Evolutionary conservation across 345 rosid species (phyloP).

Genomic region (Anacardium occidentale): DNA sequence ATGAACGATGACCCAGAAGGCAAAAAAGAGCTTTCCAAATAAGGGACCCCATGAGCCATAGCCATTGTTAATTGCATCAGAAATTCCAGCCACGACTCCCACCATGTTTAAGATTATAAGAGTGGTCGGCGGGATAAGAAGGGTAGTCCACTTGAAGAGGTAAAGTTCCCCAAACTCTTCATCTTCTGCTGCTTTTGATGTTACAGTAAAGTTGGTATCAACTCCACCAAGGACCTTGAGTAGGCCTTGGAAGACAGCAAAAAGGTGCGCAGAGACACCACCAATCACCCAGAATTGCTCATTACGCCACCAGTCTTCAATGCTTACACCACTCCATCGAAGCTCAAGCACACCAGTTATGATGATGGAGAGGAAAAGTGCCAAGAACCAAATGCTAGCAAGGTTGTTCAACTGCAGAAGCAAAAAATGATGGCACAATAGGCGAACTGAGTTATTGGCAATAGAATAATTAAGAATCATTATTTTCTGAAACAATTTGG

Average conservation of each 20-base stretch:
- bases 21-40: slow-evolving; percentile 86
- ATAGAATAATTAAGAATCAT: no score
- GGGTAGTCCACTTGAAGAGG: slow-evolving; percentile 97
- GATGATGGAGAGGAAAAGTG: slow-evolving; percentile 83
- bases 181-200: slow-evolving; percentile 77
- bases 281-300: slow-evolving; percentile 99
- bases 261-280: slow-evolving; percentile 94
- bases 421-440: neutral
- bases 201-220: slow-evolving; percentile 94
- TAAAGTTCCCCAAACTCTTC: slow-evolving; percentile 88
- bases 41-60: slow-evolving; percentile 91
- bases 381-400: slow-evolving; percentile 87
- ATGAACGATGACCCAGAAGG: slow-evolving; percentile 94
- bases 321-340: slow-evolving; percentile 89
- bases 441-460: neutral
- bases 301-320: slow-evolving; percentile 89
- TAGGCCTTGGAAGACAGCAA: slow-evolving; percentile 93
- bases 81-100: slow-evolving; percentile 86
- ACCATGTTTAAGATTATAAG: slow-evolving; percentile 90
- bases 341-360: slow-evolving; percentile 83
- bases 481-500: neutral
- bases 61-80: slow-evolving; percentile 86
- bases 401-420: slow-evolving; percentile 65
- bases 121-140: slow-evolving; percentile 92
- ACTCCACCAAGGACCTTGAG: slow-evolving; percentile 94